Evolutionary conservation across 2,329 filamentous ascomycete species (phyloP).

Genomic region (Aspergillus terreus): DNA sequence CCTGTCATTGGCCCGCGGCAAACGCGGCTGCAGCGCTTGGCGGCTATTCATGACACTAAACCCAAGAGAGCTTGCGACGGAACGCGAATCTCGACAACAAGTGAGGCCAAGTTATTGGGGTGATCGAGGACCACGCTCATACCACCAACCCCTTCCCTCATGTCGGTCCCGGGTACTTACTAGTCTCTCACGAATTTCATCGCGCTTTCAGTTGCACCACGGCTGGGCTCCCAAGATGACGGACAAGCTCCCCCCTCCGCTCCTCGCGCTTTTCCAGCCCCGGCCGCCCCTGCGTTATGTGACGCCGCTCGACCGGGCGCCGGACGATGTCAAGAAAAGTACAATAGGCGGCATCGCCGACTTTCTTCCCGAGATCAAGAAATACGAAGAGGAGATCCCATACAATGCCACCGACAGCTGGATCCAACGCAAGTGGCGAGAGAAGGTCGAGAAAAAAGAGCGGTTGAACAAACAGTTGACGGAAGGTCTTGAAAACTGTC

Average conservation of each 20-base stretch:
- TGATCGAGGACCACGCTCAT: background rate
- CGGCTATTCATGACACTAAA: background rate
- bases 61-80: slow-evolving; percentile 7
- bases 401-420: slow-evolving; percentile 88
- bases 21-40: slow-evolving; percentile 22
- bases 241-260: slow-evolving; percentile 88
- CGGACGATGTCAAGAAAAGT: slow-evolving; percentile 75
- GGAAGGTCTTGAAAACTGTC: slow-evolving; percentile 66
- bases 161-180: slow-evolving; percentile 6
- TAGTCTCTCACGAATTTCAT: slow-evolving; percentile 12
- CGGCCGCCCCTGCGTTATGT: slow-evolving; percentile 89
- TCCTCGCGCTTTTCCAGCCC: slow-evolving; percentile 91
- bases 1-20: slow-evolving; percentile 24
- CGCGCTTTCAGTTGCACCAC: slow-evolving; percentile 12
- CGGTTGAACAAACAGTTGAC: slow-evolving; percentile 60
- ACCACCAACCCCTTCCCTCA: background rate
- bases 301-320: slow-evolving; percentile 74
- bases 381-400: slow-evolving; percentile 73
- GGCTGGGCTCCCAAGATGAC: slow-evolving; percentile 63
- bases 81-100: slow-evolving; percentile 21
- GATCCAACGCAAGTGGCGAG: slow-evolving; percentile 80
- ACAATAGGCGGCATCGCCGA: slow-evolving; percentile 69
- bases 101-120: background rate
- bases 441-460: slow-evolving; percentile 74
- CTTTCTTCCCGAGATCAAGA: slow-evolving; percentile 68